Evolutionary conservation across 768 basidiomycete species (phyloP).

Genomic region (Amylocystis lapponica): DNA sequence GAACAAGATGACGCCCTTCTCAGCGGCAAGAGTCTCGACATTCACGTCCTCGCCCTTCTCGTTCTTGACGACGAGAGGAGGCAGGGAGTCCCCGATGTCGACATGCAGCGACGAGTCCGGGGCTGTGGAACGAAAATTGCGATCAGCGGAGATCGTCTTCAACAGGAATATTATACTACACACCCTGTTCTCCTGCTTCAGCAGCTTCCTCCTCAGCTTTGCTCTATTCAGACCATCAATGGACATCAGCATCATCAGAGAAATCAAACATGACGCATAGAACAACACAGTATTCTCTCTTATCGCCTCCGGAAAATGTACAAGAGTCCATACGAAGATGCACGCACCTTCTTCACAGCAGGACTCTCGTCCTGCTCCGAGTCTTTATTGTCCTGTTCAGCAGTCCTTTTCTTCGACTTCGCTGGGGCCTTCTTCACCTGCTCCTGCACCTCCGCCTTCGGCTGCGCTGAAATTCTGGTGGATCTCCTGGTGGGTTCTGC

Average conservation of each 20-base stretch:
- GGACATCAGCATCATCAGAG: too few relatives aligned
- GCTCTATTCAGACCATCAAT: too few relatives aligned
- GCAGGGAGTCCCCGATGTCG: constrained; percentile 71
- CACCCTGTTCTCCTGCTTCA: constrained; percentile 5
- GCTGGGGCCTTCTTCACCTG: constrained; percentile 29
- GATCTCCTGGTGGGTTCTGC: constrained; percentile 48
- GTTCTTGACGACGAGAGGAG: constrained; percentile 72
- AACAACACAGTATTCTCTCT: too few relatives aligned
- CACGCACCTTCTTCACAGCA: constrained; percentile 19
- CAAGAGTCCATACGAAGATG: too few relatives aligned
- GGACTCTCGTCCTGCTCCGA: constrained; percentile 19
- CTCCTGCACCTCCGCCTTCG: constrained; percentile 33
- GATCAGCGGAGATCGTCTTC: too few relatives aligned
- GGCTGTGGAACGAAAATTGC: too few relatives aligned
- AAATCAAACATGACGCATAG: too few relatives aligned
- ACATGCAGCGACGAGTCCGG: too few relatives aligned
- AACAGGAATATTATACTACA: too few relatives aligned
- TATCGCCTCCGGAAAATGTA: too few relatives aligned
- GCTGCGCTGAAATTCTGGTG: constrained; percentile 46
- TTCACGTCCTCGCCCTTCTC: constrained; percentile 80
- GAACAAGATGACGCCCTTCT: constrained; percentile 78
- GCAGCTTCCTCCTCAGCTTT: constrained; percentile 7
- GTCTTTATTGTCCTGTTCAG: constrained; percentile 24
- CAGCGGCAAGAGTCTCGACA: constrained; percentile 52
- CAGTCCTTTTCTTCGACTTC: constrained; percentile 37